Conservation (phyloP, 2,329 filamentous ascomycete genomes). For the Fusarium fracticaudum region DNA sequence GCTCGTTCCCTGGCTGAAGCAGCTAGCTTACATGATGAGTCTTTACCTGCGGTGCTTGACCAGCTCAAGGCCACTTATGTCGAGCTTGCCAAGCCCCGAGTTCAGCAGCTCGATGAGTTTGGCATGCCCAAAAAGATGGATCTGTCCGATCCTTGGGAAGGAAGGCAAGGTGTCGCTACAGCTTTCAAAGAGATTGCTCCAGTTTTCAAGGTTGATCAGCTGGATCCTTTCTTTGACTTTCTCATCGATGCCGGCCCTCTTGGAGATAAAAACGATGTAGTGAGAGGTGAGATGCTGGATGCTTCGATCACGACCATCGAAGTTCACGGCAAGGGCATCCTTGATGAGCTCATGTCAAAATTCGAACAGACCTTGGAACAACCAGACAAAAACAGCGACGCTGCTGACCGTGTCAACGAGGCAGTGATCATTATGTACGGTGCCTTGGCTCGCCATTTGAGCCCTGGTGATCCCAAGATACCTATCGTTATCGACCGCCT, state of each 20-base stretch:
- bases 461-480: conserved; percentile 84
- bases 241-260: conserved; percentile 87
- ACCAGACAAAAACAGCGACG: conserved; percentile 82
- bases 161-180: conserved; percentile 86
- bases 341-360: conserved; percentile 90
- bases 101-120: conserved; percentile 88
- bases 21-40: conserved; percentile 67
- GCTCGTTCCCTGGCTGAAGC: conserved; percentile 83
- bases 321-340: conserved; percentile 79
- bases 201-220: conserved; percentile 72
- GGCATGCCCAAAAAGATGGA: conserved; percentile 95
- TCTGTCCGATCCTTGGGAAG: conserved; percentile 89
- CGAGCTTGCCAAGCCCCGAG: conserved; percentile 82
- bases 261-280: conserved; percentile 80
- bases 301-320: conserved; percentile 85
- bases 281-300: conserved; percentile 91
- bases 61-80: conserved; percentile 76
- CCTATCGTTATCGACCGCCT: conserved; percentile 88
- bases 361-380: conserved; percentile 90
- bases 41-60: conserved; percentile 70
- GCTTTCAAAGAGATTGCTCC: conserved; percentile 85
- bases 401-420: conserved; percentile 91
- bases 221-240: conserved; percentile 84
- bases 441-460: conserved; percentile 87
- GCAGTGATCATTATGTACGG: conserved; percentile 98